Percentiles rank a stretch among this genome's conserved stretches.
Evolutionary conservation across 2,329 filamentous ascomycete species (phyloP).

Genomic region (Pyricularia sp.): DNA sequence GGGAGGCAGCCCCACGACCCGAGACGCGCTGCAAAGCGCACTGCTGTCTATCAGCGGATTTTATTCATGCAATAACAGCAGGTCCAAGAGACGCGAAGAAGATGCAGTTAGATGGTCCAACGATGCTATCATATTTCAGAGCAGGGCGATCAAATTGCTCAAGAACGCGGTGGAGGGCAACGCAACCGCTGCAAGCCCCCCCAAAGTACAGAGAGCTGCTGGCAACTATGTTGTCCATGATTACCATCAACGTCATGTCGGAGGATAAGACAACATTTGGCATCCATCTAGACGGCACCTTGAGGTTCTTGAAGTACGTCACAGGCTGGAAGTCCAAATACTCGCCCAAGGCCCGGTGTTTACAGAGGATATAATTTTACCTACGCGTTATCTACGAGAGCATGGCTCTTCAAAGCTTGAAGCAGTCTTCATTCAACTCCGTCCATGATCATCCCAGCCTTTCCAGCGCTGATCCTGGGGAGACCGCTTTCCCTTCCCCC

Average conservation of each 20-base stretch:
- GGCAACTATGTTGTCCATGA: neutral
- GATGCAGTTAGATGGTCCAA: neutral
- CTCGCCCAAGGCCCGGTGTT: neutral
- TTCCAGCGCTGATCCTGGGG: neutral
- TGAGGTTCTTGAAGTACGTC: neutral
- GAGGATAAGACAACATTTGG: neutral
- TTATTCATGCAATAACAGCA: neutral
- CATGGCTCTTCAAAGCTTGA: neutral
- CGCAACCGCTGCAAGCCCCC: neutral
- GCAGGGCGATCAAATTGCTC: neutral
- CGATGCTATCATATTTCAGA: neutral
- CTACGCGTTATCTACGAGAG: neutral
- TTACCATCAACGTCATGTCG: neutral
- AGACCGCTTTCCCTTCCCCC: neutral
- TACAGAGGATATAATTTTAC: neutral
- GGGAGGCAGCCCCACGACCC: neutral
- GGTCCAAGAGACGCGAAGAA: neutral
- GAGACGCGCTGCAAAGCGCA: neutral
- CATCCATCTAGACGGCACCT: neutral
- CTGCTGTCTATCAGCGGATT: neutral
- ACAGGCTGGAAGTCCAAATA: neutral
- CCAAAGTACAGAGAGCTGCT: neutral
- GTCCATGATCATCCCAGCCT: neutral
- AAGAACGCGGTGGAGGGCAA: neutral
- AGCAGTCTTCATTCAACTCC: neutral